Percentiles rank a stretch among this genome's conserved stretches.
phyloP scores from a whole-genome alignment of 1,284 basidiomycete species.

The Bondarzewia mesenterica region DNA sequence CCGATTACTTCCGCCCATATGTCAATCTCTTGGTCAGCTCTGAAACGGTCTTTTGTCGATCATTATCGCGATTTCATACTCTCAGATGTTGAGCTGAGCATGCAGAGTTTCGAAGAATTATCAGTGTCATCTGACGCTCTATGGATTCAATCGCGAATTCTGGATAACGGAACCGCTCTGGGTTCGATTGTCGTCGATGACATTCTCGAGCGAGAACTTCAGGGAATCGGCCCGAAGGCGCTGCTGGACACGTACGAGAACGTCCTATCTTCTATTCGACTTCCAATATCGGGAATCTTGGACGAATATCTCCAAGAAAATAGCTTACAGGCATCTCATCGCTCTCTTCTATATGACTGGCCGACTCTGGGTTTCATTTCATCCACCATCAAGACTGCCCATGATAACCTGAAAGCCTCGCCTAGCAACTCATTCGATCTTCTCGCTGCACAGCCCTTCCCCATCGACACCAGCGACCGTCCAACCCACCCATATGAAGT shows the following conservation, averaged over 20 bases:
- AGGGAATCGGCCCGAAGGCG: conserved; percentile 55
- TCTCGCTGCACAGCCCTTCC: conserved; percentile 27
- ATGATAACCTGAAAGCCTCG: conserved; percentile 16
- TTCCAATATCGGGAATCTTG: conserved; percentile 35
- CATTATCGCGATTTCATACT: conserved; percentile 39
- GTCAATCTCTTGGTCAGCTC: conserved; percentile 36
- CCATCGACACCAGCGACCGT: conserved; percentile 19
- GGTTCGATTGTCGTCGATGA: conserved; percentile 47
- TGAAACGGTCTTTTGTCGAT: conserved; percentile 48
- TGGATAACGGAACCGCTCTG: conserved; percentile 55
- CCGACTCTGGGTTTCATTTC: conserved; percentile 53
- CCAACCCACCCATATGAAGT: conserved; percentile 46
- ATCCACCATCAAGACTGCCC: conserved; percentile 46
- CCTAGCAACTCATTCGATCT: conserved; percentile 30
- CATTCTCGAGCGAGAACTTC: conserved; percentile 20
- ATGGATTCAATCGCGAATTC: conserved; percentile 59
- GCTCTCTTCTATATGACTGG: conserved; percentile 59
- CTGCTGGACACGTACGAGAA: conserved; percentile 43
- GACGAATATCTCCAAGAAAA: conserved; percentile 48
- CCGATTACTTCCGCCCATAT: conserved; percentile 38
- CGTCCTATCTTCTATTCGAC: conserved; percentile 33
- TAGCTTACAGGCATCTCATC: conserved; percentile 26
- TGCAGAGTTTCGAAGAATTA: conserved; percentile 58
- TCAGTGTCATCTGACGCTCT: conserved; percentile 49
- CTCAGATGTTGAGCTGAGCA: conserved; percentile 33